phyloP scores from a whole-genome alignment of 129 eudicot genomes.

The Centaurea solstitialis region DNA sequence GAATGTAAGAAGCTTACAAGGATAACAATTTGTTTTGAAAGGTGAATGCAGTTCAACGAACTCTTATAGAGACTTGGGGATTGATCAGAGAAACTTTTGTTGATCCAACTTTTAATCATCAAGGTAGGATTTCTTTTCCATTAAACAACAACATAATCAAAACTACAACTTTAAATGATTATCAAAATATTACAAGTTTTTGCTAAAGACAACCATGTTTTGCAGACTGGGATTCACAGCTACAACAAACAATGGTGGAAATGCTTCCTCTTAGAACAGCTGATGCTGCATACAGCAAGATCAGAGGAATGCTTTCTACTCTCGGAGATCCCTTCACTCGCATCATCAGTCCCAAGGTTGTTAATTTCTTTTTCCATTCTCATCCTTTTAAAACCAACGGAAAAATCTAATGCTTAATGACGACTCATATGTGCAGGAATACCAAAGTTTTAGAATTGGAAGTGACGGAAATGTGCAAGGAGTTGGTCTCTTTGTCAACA shows the following conservation, averaged over 20 bases:
- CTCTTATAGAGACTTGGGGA: constrained; percentile 98
- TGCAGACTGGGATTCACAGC: constrained; percentile 88
- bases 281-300: constrained; percentile 96
- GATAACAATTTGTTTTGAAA: constrained; percentile 22
- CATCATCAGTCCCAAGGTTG: constrained; percentile 97
- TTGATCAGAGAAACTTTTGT: constrained; percentile 93
- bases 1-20: constrained; percentile 2
- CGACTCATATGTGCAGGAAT: constrained; percentile 60
- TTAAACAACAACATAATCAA: not conserved
- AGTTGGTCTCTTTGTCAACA: constrained; percentile 82
- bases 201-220: not conserved
- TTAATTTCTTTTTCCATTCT: not conserved
- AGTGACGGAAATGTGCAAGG: constrained; percentile 98
- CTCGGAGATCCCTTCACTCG: constrained; percentile 98
- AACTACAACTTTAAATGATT: not conserved
- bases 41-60: constrained; percentile 95
- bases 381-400: not conserved
- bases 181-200: not conserved
- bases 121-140: constrained; percentile 45
- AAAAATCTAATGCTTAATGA: not conserved
- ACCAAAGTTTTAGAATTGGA: constrained; percentile 89
- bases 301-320: constrained; percentile 92
- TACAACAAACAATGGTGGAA: constrained; percentile 99
- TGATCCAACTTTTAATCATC: constrained; percentile 95
- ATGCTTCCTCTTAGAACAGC: constrained; percentile 93